A percentile compares a stretch with the other conserved stretches of the same genome.
These are phyloP conservation scores for Alloascoidea africana DNA, from an alignment of 805 yeast genomes.

Conservation along the genomic window DNA sequence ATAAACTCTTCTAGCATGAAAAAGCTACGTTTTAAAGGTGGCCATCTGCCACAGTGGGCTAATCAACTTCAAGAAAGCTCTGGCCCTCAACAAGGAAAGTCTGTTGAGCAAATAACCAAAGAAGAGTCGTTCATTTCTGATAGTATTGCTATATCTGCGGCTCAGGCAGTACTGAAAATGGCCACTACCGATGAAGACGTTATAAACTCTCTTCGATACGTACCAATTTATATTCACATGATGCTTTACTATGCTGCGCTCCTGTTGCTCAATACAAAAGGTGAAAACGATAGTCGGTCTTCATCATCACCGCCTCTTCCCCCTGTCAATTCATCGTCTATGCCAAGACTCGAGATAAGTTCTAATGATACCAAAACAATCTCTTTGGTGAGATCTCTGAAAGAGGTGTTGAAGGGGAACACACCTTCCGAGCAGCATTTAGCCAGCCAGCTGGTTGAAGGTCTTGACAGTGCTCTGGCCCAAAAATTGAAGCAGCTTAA, in stretches of 20 bases:
- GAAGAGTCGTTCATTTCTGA: constrained; percentile 6
- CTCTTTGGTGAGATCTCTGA: not conserved
- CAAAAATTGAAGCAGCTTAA: not conserved
- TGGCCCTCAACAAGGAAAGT: not conserved
- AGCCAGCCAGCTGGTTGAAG: not conserved
- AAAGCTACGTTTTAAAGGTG: constrained; percentile 2
- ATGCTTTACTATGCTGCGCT: constrained; percentile 58
- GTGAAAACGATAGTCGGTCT: not conserved
- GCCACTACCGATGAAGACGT: constrained; percentile 48
- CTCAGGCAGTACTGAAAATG: constrained; percentile 42
- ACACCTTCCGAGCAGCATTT: not conserved
- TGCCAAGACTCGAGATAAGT: not conserved
- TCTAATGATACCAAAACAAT: not conserved
- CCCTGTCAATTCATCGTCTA: not conserved
- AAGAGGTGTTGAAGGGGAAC: not conserved
- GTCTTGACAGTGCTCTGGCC: not conserved
- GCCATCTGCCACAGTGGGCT: constrained; percentile 1
- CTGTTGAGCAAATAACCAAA: constrained; percentile 1
- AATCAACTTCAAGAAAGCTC: constrained; percentile 3
- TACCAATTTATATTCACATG: constrained; percentile 59
- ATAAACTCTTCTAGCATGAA: constrained; percentile 28
- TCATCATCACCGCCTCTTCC: too few relatives aligned
- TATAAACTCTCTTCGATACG: constrained; percentile 36
- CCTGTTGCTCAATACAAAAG: constrained; percentile 21
- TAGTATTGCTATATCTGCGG: constrained; percentile 41